These are phyloP conservation scores for Plantago ovata DNA, from an alignment of 257 asterid genomes.

Conservation along the genomic window DNA sequence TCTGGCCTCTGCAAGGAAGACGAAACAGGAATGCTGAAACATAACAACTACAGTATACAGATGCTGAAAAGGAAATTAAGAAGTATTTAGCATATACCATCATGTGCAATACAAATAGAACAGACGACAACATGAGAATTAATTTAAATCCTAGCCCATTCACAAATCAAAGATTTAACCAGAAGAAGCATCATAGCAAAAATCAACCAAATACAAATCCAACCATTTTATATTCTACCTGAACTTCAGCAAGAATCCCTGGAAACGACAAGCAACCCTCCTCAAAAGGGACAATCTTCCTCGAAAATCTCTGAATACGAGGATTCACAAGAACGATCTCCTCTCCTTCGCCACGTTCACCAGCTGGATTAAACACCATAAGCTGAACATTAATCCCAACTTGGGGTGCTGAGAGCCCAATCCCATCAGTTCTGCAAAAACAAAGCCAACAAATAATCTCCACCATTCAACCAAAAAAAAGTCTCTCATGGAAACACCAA, in stretches of 20 bases:
- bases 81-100: background rate
- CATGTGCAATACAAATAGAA: background rate
- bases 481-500: too few species aligned
- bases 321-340: constrained; percentile 93
- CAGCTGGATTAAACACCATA: constrained; percentile 88
- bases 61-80: too few species aligned
- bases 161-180: background rate
- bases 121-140: background rate
- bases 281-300: constrained; percentile 53
- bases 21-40: background rate
- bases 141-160: too few species aligned
- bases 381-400: constrained; percentile 86
- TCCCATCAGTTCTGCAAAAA: constrained; percentile 85
- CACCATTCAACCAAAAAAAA: constrained; percentile 22
- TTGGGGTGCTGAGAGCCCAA: constrained; percentile 96
- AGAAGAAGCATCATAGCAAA: background rate
- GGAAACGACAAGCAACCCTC: constrained; percentile 99
- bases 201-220: background rate
- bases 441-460: constrained; percentile 38
- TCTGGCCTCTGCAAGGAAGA: constrained; percentile 74
- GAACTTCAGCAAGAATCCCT: constrained; percentile 64
- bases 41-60: background rate
- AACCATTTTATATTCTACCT: constrained; percentile 31
- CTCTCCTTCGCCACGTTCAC: constrained; percentile 83
- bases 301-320: constrained; percentile 53